Conservation (phyloP, 2,329 filamentous ascomycete genomes). For the Sordariomycetes sp. region DNA sequence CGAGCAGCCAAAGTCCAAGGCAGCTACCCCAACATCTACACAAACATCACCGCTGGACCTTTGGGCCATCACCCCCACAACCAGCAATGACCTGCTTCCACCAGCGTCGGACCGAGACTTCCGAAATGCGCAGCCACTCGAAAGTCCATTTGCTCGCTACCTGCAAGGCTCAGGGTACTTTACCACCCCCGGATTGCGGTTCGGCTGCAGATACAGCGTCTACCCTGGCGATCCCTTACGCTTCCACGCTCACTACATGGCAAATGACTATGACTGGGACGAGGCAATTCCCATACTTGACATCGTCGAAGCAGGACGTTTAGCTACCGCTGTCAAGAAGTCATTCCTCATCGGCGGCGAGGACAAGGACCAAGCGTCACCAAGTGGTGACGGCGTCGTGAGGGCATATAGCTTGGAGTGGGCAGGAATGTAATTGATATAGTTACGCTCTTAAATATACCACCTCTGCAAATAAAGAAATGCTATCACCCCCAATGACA, state of each 20-base stretch:
- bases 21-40: no score
- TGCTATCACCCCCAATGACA: neutral
- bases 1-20: neutral
- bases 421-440: conserved; percentile 67
- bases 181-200: conserved; percentile 84
- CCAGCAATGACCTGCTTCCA: conserved; percentile 19
- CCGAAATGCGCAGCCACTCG: conserved; percentile 7
- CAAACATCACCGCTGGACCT: neutral
- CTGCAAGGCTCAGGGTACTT: conserved; percentile 75
- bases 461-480: neutral
- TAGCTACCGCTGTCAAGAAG: conserved; percentile 96
- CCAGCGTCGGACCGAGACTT: conserved; percentile 7
- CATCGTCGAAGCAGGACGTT: conserved; percentile 72
- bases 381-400: conserved; percentile 30
- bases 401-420: conserved; percentile 83
- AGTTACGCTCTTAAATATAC: neutral
- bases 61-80: conserved; percentile 23
- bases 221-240: conserved; percentile 92
- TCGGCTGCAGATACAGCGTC: conserved; percentile 88
- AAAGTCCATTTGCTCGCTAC: conserved; percentile 62
- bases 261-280: conserved; percentile 78
- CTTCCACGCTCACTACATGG: conserved; percentile 92
- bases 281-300: conserved; percentile 78
- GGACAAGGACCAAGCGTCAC: conserved; percentile 23
- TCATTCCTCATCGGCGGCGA: conserved; percentile 78